Evolutionary conservation across 2,329 filamentous ascomycete genomes (phyloP), one percentile per base, ranked within the genome.

Genomic region (Niveomyces coronatus): DNA sequence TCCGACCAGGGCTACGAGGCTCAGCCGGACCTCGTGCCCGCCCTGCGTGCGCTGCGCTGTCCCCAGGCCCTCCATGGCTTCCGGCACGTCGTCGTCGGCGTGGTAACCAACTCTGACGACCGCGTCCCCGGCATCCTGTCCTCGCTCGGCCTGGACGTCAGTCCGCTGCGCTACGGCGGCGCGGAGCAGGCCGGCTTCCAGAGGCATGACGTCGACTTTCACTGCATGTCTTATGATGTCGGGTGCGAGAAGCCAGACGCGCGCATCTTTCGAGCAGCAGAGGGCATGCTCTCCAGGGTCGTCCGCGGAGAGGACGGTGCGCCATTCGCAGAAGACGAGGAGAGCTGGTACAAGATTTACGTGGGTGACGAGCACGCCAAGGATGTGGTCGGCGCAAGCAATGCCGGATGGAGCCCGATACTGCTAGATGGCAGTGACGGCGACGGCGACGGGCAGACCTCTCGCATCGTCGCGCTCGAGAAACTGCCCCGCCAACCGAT

Each of bases 101-200:
- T 80, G 5, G 64, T 81, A 35, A 75, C 74, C 9, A 81, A 81
- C 50, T 79, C 75, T 0, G 76, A 82, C 46, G 65, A 73, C 49
- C 62, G 76, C n/a, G 70, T 79, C 0, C 64, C 68, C 0, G 53
- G 54, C 18, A 64, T 80, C 16, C 53, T 81, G 4, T 54, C 62
- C 1, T 72, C 71, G 0, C 55, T 79, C 4, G 72, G 70, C 1
- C 47, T 81, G 19, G 53, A 50, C 3, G 58, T 78, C 3, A 62
- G 60, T 37, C 57, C 61, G 0, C 28, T 57, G 23, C 54, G 58
- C 9, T 54, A 54, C 26, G 54, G 52, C 14, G 33, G 35, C 6
- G 22, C 28, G 2, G 16, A 24, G 5, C 37, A 41, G 9, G 13
- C 24, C 4, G 9, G 8, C 7, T 20, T 17, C 7, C 6, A 37